Evolutionary conservation across 192 early-diverging fungal species (phyloP).

Genomic region (Kickxella alabastrina): DNA sequence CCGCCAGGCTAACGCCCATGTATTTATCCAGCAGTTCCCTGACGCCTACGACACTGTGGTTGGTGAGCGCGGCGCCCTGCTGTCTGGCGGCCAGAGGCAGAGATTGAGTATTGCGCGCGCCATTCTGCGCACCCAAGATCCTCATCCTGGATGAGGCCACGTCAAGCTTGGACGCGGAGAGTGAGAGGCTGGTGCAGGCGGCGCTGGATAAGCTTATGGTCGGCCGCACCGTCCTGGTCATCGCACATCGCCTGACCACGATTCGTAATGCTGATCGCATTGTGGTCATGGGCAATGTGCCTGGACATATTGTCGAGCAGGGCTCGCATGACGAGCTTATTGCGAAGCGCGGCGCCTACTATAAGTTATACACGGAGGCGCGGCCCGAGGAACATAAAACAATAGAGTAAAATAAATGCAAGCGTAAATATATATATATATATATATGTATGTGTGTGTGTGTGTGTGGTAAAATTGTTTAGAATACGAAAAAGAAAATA

Average conservation of each 20-base stretch:
- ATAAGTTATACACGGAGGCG: conserved; percentile 24
- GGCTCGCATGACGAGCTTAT: conserved; percentile 49
- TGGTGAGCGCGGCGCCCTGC: conserved; percentile 52
- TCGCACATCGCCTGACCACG: conserved; percentile 81
- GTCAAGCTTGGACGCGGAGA: conserved; percentile 67
- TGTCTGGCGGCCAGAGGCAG: conserved; percentile 65
- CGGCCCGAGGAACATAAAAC: conserved; percentile 2
- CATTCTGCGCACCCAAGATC: conserved; percentile 62
- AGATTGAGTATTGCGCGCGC: conserved; percentile 61
- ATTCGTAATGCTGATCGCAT: conserved; percentile 74
- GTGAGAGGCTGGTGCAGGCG: conserved; percentile 67
- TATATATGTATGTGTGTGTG: no score
- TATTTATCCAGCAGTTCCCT: conserved; percentile 56
- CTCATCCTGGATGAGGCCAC: conserved; percentile 82
- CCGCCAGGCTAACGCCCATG: conserved; percentile 69
- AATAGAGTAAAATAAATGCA: not conserved
- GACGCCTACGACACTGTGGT: conserved; percentile 54
- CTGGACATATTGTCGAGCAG: conserved; percentile 51
- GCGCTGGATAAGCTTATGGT: conserved; percentile 68
- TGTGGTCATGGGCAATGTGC: conserved; percentile 62
- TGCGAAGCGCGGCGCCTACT: conserved; percentile 41
- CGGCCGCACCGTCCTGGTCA: conserved; percentile 77
- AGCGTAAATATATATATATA: not conserved
- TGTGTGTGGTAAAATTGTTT: no score
- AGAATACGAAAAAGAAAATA: no score